Conservation (phyloP, 2,329 filamentous ascomycete species). For the Paramyrothecium roridum region DNA sequence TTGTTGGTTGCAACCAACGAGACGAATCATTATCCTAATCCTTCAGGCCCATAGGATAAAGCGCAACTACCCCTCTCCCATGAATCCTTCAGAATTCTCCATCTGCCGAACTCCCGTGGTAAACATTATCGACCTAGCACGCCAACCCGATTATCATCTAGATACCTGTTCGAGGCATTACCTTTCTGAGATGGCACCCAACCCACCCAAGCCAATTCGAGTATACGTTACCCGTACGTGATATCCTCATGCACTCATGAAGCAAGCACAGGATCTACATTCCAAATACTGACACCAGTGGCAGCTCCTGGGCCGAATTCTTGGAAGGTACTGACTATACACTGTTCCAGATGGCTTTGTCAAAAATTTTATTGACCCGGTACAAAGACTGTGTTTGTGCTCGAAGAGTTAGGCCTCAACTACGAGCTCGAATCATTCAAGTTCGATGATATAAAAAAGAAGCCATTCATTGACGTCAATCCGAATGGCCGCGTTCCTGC, state of each 20-base stretch:
- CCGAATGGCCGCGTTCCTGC: slow-evolving; percentile 12
- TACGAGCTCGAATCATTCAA: slow-evolving; percentile 14
- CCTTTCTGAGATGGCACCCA: not conserved
- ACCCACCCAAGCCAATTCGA: not conserved
- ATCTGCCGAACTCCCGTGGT: no score
- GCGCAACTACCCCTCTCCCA: no score
- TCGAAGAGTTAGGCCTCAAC: slow-evolving; percentile 15
- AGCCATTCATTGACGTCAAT: slow-evolving; percentile 14
- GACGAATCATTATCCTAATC: no score
- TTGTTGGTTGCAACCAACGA: no score
- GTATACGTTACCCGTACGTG: not conserved
- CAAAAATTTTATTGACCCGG: not conserved
- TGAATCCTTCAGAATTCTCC: no score
- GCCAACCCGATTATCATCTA: no score
- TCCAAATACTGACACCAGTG: not conserved
- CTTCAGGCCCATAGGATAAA: no score
- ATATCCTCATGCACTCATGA: not conserved
- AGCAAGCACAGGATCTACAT: not conserved
- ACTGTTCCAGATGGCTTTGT: not conserved
- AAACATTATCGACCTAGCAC: no score
- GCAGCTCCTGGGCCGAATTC: not conserved
- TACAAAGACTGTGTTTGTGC: not conserved
- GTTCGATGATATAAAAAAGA: slow-evolving; percentile 17
- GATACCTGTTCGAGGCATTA: not conserved
- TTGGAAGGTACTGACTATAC: not conserved